phyloP scores from a whole-genome alignment of 495 filamentous ascomycete genomes.

The Penicillium lagena region DNA sequence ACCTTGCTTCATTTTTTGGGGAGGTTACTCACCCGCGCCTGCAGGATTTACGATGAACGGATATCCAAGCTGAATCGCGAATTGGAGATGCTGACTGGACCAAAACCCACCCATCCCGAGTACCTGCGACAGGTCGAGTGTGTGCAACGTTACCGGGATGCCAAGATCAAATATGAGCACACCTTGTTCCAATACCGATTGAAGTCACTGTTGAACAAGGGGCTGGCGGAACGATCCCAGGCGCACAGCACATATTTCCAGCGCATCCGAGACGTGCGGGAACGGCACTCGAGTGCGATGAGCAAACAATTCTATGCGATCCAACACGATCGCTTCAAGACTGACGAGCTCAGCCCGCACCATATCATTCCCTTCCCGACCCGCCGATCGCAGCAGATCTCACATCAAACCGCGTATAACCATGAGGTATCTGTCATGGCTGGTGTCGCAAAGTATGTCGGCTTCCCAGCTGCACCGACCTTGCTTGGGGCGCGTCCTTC shows the following conservation, averaged over 20 bases:
- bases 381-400: conserved; percentile 63
- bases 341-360: conserved; percentile 74
- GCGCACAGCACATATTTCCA: conserved; percentile 85
- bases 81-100: conserved; percentile 70
- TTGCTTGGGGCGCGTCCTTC: conserved; percentile 62
- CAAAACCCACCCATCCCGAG: conserved; percentile 80
- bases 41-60: conserved; percentile 79
- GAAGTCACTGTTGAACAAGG: conserved; percentile 62
- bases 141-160: conserved; percentile 71
- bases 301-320: conserved; percentile 87
- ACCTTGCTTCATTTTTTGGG: not conserved
- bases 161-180: conserved; percentile 69
- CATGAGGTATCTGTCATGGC: conserved; percentile 86
- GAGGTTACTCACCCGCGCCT: conserved; percentile 8
- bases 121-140: conserved; percentile 78
- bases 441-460: conserved; percentile 87
- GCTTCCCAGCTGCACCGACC: conserved; percentile 90
- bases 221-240: conserved; percentile 73
- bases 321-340: conserved; percentile 80
- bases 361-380: conserved; percentile 68
- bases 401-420: conserved; percentile 81
- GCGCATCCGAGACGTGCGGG: conserved; percentile 70
- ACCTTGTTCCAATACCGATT: conserved; percentile 65
- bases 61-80: conserved; percentile 75
- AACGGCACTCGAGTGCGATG: conserved; percentile 67